Conservation (phyloP, 2,329 filamentous ascomycete genomes). For the Fusarium austroafricanum region DNA sequence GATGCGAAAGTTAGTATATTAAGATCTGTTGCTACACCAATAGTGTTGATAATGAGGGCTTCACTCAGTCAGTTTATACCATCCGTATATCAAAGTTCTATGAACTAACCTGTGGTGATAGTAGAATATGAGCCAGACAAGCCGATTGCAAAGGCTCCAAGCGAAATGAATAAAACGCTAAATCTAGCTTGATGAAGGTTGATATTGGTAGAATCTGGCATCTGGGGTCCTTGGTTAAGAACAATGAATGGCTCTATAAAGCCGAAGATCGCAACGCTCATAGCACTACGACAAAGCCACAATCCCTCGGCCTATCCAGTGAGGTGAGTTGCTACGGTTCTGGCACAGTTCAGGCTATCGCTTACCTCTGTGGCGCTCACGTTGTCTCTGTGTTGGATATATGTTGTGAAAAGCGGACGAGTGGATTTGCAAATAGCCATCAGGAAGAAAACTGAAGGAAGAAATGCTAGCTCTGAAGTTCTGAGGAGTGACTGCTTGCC, state of each 20-base stretch:
- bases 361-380: background rate
- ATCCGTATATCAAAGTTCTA: background rate
- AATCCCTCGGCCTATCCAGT: background rate
- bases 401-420: constrained; percentile 1
- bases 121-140: background rate
- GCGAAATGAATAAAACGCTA: background rate
- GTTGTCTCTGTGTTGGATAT: background rate
- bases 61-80: background rate
- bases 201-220: background rate
- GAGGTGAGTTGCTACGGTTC: background rate
- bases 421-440: constrained; percentile 3
- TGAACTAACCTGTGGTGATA: background rate
- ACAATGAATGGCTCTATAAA: background rate
- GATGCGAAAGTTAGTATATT: background rate
- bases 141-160: background rate
- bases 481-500: background rate
- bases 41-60: background rate
- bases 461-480: accelerated
- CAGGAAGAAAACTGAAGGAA: background rate
- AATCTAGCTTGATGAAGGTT: background rate
- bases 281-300: background rate
- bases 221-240: background rate
- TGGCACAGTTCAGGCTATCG: no score
- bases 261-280: background rate
- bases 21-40: background rate